Conservation (phyloP, 148 eudicot genomes). For the Silene uniflora region DNA sequence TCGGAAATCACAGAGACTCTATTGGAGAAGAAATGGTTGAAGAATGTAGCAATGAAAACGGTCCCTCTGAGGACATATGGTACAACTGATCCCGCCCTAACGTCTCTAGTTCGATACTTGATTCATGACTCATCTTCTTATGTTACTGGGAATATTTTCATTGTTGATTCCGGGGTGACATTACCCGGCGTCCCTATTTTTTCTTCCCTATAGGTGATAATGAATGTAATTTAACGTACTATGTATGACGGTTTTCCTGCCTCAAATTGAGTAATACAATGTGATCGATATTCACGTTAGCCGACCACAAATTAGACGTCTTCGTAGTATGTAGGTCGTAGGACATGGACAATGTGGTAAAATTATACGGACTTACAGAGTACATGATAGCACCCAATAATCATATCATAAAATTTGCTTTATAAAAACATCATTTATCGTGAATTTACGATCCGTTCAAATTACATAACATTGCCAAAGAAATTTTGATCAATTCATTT, state of each 20-base stretch:
- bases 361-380: too few species aligned
- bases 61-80: conserved; percentile 44
- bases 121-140: conserved; percentile 58
- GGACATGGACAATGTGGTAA: too few species aligned
- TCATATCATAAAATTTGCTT: too few species aligned
- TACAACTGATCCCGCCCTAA: conserved; percentile 57
- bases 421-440: too few species aligned
- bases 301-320: too few species aligned
- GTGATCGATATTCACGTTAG: too few species aligned
- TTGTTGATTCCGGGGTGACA: conserved; percentile 56
- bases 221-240: too few species aligned
- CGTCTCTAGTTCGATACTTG: conserved; percentile 55
- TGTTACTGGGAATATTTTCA: conserved; percentile 59
- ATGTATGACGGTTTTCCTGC: neutral
- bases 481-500: too few species aligned
- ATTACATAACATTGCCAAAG: too few species aligned
- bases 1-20: conserved; percentile 66
- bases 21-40: conserved; percentile 54
- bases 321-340: too few species aligned
- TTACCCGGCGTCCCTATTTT: conserved; percentile 65
- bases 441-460: too few species aligned
- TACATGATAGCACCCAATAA: too few species aligned
- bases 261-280: neutral
- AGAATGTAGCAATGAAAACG: conserved; percentile 35
- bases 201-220: conserved; percentile 48